Percentiles rank a stretch among this genome's conserved stretches.
These are phyloP conservation scores for Pseudotulostoma volvatum DNA, from an alignment of 495 filamentous ascomycete species.

Conservation along the genomic window DNA sequence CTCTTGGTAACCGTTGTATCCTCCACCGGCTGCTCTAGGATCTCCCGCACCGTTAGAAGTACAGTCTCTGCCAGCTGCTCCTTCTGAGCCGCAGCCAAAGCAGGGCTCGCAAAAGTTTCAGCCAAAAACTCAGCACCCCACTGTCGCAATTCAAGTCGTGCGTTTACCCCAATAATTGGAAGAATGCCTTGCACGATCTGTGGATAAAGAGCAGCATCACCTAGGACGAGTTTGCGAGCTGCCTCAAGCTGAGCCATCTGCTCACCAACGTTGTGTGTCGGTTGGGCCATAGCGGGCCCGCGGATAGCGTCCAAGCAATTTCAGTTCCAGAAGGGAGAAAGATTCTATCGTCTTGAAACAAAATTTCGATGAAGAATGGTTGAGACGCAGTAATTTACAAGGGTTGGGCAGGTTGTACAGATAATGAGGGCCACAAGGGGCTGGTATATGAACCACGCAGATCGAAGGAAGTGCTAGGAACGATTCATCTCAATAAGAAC, in stretches of 20 bases:
- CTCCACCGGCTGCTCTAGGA: slow-evolving; percentile 54
- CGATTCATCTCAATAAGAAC: too few species aligned
- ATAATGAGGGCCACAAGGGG: too few species aligned
- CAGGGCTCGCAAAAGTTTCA: slow-evolving; percentile 83
- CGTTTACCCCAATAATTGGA: slow-evolving; percentile 64
- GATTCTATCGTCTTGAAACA: neutral
- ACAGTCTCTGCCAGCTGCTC: slow-evolving; percentile 53
- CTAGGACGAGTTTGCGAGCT: slow-evolving; percentile 74
- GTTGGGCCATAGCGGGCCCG: slow-evolving; percentile 26
- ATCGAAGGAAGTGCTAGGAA: too few species aligned
- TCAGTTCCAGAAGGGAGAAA: too few species aligned
- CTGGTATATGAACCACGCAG: too few species aligned
- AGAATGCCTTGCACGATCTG: slow-evolving; percentile 81
- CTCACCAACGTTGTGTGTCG: slow-evolving; percentile 41
- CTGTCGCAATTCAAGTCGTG: slow-evolving; percentile 64
- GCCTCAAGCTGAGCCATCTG: slow-evolving; percentile 72
- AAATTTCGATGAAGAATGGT: neutral
- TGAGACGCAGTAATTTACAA: neutral
- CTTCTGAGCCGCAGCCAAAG: slow-evolving; percentile 55
- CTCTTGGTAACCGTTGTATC: slow-evolving; percentile 62
- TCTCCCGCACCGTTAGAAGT: slow-evolving; percentile 54
- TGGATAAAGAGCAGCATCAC: slow-evolving; percentile 67
- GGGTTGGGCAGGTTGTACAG: neutral
- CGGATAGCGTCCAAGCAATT: neutral
- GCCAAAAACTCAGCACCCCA: slow-evolving; percentile 96